Conservation (phyloP, 2,329 filamentous ascomycete species). For the Fusarium continuum region DNA sequence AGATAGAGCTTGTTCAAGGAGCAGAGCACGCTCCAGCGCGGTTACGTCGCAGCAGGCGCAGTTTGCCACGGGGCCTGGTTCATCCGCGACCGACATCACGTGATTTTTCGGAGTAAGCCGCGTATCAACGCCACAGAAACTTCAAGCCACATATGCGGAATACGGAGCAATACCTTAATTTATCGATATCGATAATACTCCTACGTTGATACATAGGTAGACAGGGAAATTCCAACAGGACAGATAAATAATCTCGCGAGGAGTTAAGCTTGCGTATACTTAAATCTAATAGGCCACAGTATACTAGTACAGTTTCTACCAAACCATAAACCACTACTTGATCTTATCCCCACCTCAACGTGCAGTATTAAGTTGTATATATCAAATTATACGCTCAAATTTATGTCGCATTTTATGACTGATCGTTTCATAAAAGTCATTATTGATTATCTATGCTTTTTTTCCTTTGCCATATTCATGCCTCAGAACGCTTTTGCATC, state of each 20-base stretch:
- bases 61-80: slow-evolving; percentile 37
- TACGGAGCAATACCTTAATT: neutral
- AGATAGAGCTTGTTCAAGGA: slow-evolving; percentile 45
- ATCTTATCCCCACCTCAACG: too few species aligned
- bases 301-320: neutral
- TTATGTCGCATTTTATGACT: neutral
- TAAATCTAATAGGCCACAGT: slow-evolving; percentile 13
- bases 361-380: too few species aligned
- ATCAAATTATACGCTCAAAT: neutral
- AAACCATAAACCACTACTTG: neutral
- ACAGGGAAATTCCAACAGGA: slow-evolving; percentile 2
- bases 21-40: slow-evolving; percentile 41
- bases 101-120: slow-evolving; percentile 17
- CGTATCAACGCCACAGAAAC: neutral
- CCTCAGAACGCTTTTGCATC: slow-evolving; percentile 39
- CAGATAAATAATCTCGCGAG: slow-evolving; percentile 1
- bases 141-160: slow-evolving; percentile 3
- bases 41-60: slow-evolving; percentile 40
- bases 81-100: slow-evolving; percentile 42
- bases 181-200: slow-evolving; percentile 18
- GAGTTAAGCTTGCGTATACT: neutral
- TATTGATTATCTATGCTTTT: slow-evolving; percentile 38
- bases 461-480: slow-evolving; percentile 37
- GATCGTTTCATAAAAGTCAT: slow-evolving; percentile 28
- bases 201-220: neutral